phyloP scores from a whole-genome alignment of 2,329 filamentous ascomycete species.

The Apiospora rasikravindrae region DNA sequence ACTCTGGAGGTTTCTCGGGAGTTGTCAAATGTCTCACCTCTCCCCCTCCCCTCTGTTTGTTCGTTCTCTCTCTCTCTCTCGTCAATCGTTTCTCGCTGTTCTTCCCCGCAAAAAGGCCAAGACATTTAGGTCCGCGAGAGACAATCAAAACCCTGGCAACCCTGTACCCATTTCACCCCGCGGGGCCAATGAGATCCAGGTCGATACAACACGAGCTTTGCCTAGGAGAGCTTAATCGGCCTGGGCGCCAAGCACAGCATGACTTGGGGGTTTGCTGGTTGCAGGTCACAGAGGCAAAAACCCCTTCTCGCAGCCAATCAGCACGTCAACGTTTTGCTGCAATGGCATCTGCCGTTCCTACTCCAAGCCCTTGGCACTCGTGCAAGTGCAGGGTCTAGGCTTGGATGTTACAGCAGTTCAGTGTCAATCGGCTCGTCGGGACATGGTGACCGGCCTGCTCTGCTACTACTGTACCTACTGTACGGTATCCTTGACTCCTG shows the following conservation, averaged over 20 bases:
- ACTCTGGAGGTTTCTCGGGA: not conserved
- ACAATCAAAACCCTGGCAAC: not conserved
- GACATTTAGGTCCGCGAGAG: not conserved
- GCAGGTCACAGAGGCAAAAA: conserved; percentile 10
- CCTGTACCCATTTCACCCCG: not conserved
- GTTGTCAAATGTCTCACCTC: conserved; percentile 9
- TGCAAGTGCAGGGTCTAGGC: conserved; percentile 8
- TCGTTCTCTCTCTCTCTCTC: conserved; percentile 10
- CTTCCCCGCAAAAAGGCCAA: conserved; percentile 13
- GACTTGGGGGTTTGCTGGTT: not conserved
- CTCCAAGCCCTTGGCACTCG: conserved; percentile 7
- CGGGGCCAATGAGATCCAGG: conserved; percentile 1
- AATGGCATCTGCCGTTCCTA: conserved; percentile 5
- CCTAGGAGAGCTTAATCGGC: conserved; percentile 17
- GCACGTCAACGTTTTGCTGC: not conserved
- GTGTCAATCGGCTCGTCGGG: conserved; percentile 1
- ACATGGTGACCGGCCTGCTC: not conserved
- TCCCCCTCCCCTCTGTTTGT: not conserved
- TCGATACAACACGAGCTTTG: conserved; percentile 6
- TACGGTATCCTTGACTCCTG: not conserved
- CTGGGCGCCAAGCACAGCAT: conserved; percentile 16
- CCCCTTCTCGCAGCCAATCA: not conserved
- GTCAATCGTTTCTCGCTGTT: not conserved
- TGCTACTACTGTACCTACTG: not conserved
- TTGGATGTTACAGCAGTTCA: not conserved